Conservation (phyloP, 768 basidiomycete species). For the Mycena belliarum region DNA sequence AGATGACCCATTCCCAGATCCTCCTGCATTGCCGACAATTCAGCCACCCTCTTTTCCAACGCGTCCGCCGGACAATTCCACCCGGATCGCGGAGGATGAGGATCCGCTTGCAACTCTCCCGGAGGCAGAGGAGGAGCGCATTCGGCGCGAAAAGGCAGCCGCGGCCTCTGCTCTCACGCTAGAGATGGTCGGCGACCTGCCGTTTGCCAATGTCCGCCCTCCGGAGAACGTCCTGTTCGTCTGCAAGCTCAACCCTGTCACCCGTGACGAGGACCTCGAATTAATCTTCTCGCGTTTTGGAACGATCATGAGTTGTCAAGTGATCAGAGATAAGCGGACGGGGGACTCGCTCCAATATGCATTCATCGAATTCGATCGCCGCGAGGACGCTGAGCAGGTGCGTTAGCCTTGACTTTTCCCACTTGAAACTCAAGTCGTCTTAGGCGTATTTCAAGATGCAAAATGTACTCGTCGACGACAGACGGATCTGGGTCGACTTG, state of each 20-base stretch:
- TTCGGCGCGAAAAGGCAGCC: constrained; percentile 85
- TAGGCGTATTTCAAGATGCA: constrained; percentile 99
- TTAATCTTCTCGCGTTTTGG: constrained; percentile 97
- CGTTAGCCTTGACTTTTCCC: constrained; percentile 14
- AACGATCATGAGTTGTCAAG: constrained; percentile 94
- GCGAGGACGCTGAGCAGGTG: constrained; percentile 93
- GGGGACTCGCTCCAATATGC: constrained; percentile 98
- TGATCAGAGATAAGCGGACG: constrained; percentile 93
- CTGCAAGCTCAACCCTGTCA: constrained; percentile 97
- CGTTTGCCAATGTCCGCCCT: constrained; percentile 96
- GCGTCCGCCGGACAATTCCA: constrained; percentile 80
- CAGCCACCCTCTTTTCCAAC: constrained; percentile 77
- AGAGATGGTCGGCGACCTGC: constrained; percentile 99
- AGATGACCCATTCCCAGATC: constrained; percentile 98
- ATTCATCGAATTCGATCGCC: constrained; percentile 96
- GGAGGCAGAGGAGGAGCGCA: constrained; percentile 82
- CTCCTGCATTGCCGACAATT: constrained; percentile 56
- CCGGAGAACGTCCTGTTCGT: constrained; percentile 99
- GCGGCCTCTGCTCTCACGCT: constrained; percentile 92
- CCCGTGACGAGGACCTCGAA: constrained; percentile 93
- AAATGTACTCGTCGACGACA: constrained; percentile 95
- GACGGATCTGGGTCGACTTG: constrained; percentile 99
- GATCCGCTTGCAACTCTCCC: constrained; percentile 80
- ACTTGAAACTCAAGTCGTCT: neutral
- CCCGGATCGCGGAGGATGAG: constrained; percentile 94